Evolutionary conservation across 1,139 yeast genomes (phyloP).

Genomic region (Pichia kudriavzevii): DNA sequence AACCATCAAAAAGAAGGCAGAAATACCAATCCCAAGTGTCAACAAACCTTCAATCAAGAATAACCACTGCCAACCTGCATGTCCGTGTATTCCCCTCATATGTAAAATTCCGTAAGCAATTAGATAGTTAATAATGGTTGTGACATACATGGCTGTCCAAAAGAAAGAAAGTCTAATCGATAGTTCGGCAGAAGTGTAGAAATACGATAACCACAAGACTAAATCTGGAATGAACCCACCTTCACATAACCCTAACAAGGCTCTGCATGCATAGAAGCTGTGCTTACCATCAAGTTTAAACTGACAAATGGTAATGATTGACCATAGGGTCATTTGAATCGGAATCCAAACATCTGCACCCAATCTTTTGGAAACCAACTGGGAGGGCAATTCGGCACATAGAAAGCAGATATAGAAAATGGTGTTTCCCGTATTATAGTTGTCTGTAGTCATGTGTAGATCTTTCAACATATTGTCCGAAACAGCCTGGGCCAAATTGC

Average conservation of each 20-base stretch:
- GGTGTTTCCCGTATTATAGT: conserved; percentile 44
- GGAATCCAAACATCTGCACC: conserved; percentile 54
- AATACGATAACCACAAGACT: conserved; percentile 48
- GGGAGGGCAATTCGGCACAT: conserved; percentile 49
- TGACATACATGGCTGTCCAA: conserved; percentile 39
- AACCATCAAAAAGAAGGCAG: conserved; percentile 50
- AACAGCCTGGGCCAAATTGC: conserved; percentile 43
- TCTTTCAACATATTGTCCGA: conserved; percentile 42
- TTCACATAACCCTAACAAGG: conserved; percentile 41
- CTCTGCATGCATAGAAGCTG: conserved; percentile 37
- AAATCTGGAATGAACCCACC: conserved; percentile 55
- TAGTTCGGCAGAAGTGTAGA: conserved; percentile 45
- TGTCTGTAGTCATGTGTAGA: conserved; percentile 36
- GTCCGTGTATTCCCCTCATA: conserved; percentile 33
- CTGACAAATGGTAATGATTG: conserved; percentile 42
- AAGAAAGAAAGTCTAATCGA: conserved; percentile 44
- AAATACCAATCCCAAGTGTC: conserved; percentile 48
- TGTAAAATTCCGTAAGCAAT: conserved; percentile 41
- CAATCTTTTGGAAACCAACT: conserved; percentile 41
- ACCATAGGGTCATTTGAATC: conserved; percentile 43
- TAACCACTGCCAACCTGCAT: conserved; percentile 58
- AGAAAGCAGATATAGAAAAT: conserved; percentile 39
- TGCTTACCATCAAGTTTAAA: conserved; percentile 32
- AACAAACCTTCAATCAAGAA: conserved; percentile 57
- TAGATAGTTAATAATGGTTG: conserved; percentile 35